Base-by-base conservation (phyloP, 2,329 filamentous ascomycete species). In the Phaeophleospora eucalypticola region DNA sequence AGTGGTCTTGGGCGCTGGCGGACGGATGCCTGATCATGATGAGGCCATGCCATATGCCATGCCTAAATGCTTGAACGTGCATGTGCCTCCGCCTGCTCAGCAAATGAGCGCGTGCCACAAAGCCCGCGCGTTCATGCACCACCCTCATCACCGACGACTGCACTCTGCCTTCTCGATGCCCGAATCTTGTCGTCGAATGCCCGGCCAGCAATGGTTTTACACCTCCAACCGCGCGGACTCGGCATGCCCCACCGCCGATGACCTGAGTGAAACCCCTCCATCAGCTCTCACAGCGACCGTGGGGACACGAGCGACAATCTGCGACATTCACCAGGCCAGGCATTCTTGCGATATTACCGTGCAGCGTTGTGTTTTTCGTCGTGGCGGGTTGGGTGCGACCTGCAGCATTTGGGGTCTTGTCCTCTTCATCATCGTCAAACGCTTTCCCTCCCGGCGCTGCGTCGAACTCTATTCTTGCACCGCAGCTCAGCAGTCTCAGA, bases 81-180 rank as follows among this genome's bases (percentile, higher is more conserved):
- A 35, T 10, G 27, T 15, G 16, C 41, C 7, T 36, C 4, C 18
- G 36, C 8, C 4, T 9, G 15, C 29, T 24, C 49, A 49, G 52
- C 57, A 52, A 58, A 60, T 60, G 44, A 56, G 44, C 48, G 52
- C 18, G 44, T 58, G 57, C 57, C 57, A 58, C 56, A 57, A 56
- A 52, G 45, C 48, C n/a, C 27, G 45, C 47, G 34, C 37, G 55
- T 55, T 54, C 51, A 57, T 59, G 55, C 51, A 46, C 38, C 39
- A 24, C 39, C 27, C 34, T 27, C 38, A 18, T 32, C 34, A 29
- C 34, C 34, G 18, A 21, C 15, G n/a, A n/a, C n/a, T 35, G 32
- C 32, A 35, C 14, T 35, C 32, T 19, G n/a, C 12, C 36, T 38
- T 15, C 36, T 17, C 27, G 37, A 46, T 41, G 45, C 38, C 24